Conservation (phyloP, 2,329 filamentous ascomycete genomes). For the Colletotrichum sp. region DNA sequence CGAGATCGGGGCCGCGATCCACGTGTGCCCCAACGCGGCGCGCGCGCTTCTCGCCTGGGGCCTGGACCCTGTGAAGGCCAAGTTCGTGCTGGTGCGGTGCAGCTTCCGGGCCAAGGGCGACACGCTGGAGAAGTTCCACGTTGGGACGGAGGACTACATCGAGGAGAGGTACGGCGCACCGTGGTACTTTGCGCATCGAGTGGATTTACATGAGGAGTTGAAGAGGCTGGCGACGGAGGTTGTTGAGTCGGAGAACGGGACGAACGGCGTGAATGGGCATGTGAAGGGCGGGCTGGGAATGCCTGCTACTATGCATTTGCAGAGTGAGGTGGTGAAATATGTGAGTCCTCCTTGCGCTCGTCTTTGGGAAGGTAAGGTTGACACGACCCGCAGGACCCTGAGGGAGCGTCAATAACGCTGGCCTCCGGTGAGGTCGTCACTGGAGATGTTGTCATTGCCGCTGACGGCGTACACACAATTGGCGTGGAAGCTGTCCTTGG, state of each 20-base stretch:
- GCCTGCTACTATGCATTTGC: constrained; percentile 29
- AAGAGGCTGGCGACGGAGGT: constrained; percentile 35
- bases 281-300: constrained; percentile 15
- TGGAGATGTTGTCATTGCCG: constrained; percentile 46
- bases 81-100: constrained; percentile 26
- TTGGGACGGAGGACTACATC: constrained; percentile 19
- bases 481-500: constrained; percentile 33
- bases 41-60: constrained; percentile 41
- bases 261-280: not conserved
- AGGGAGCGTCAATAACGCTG: constrained; percentile 32
- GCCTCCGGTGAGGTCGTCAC: constrained; percentile 29
- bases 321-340: constrained; percentile 28
- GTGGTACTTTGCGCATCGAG: constrained; percentile 41
- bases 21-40: constrained; percentile 41
- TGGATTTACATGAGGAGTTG: constrained; percentile 43
- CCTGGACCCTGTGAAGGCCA: constrained; percentile 31
- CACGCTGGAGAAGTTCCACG: constrained; percentile 26
- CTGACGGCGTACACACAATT: constrained; percentile 46
- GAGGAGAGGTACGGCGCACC: constrained; percentile 29
- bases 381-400: constrained; percentile 25
- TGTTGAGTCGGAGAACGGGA: not conserved
- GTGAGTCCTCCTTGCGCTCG: constrained; percentile 23
- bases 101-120: constrained; percentile 24
- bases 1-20: constrained; percentile 43
- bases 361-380: not conserved